phyloP scores from a whole-genome alignment of 1,284 basidiomycete genomes.

The Melampsora occidentalis region DNA sequence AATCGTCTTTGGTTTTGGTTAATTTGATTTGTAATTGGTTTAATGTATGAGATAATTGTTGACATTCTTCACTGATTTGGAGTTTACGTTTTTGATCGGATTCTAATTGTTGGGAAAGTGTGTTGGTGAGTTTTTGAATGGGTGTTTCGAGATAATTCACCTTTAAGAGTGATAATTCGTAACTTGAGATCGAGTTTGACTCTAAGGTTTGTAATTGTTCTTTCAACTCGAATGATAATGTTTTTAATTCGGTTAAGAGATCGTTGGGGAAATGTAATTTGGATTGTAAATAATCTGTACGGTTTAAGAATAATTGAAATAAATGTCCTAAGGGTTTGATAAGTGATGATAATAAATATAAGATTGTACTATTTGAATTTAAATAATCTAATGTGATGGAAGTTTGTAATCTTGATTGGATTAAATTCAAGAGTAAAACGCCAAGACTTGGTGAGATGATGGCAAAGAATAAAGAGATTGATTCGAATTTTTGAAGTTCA shows the following conservation, averaged over 20 bases:
- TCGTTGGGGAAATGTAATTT: constrained; percentile 21
- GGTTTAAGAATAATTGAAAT: neutral
- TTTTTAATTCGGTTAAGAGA: constrained; percentile 11
- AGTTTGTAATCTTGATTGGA: constrained; percentile 18
- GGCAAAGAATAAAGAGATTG: constrained; percentile 17
- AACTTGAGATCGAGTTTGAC: constrained; percentile 5
- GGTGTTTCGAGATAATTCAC: constrained; percentile 5
- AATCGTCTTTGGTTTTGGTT: neutral
- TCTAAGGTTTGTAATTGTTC: neutral
- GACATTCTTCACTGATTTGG: neutral
- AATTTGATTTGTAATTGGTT: neutral
- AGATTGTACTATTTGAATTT: constrained; percentile 19
- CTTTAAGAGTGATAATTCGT: constrained; percentile 3
- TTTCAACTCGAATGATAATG: neutral
- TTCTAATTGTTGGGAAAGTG: neutral
- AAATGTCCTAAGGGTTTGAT: constrained; percentile 31
- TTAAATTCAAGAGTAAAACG: neutral
- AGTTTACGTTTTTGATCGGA: neutral
- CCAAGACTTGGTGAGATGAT: constrained; percentile 18
- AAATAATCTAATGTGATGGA: constrained; percentile 16
- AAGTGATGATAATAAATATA: constrained; percentile 24
- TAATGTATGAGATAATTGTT: neutral
- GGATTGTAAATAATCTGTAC: constrained; percentile 1
- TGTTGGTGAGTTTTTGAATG: neutral
- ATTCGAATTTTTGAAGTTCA: constrained; percentile 21